These are phyloP conservation scores for Aristolochia contorta DNA, from an alignment of 164 flowering plant genomes.

Conservation along the genomic window DNA sequence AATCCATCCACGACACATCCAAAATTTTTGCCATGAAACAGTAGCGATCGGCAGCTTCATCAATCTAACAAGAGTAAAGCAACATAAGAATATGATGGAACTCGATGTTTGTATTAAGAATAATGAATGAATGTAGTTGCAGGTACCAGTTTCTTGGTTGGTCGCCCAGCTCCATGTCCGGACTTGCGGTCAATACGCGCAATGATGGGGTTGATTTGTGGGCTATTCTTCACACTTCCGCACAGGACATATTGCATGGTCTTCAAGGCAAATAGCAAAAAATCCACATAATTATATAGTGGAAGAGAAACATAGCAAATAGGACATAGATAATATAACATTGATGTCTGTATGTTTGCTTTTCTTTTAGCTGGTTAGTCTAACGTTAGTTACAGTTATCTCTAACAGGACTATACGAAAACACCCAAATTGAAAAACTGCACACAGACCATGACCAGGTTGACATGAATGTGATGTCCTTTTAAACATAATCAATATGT, in stretches of 20 bases:
- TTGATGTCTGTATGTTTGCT: not conserved
- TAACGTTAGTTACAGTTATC: no score
- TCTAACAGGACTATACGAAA: no score
- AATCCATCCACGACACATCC: constrained; percentile 50
- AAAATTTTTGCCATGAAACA: constrained; percentile 74
- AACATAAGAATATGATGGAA: not conserved
- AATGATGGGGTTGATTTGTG: constrained; percentile 83
- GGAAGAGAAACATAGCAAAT: not conserved
- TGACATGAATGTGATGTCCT: no score
- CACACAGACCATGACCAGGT: no score
- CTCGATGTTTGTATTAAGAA: not conserved
- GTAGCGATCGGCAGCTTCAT: constrained; percentile 74
- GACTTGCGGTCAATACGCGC: constrained; percentile 88
- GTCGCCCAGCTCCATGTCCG: constrained; percentile 97
- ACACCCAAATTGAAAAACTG: no score
- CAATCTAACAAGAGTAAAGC: constrained; percentile 40
- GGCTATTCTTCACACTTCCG: constrained; percentile 80
- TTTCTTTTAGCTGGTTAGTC: no score
- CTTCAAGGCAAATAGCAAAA: constrained; percentile 22
- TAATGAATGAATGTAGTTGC: not conserved
- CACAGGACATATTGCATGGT: constrained; percentile 86
- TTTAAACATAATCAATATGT: no score
- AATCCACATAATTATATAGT: not conserved
- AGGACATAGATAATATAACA: not conserved
- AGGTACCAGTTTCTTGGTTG: constrained; percentile 75